These are phyloP conservation scores for Spathaspora arborariae DNA, from an alignment of 805 yeast genomes.

Conservation along the genomic window DNA sequence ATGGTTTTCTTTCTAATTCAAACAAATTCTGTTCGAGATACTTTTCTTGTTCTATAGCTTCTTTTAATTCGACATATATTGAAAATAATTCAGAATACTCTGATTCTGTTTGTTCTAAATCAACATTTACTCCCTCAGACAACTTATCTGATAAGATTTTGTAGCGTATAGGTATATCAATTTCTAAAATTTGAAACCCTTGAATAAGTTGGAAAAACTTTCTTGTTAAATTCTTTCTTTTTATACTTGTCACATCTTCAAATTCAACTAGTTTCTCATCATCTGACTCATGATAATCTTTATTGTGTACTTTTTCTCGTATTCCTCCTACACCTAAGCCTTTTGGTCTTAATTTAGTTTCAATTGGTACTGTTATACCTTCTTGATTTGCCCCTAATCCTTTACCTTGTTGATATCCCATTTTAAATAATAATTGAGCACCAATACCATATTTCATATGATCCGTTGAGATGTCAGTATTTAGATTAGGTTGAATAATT, in stretches of 20 bases:
- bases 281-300: conserved; percentile 15
- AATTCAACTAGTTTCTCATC: conserved; percentile 15
- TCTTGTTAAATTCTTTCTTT: background rate
- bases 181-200: background rate
- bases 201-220: background rate
- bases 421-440: conserved; percentile 66
- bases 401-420: conserved; percentile 85
- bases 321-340: conserved; percentile 75
- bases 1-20: background rate
- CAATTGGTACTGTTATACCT: conserved; percentile 82
- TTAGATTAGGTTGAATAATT: background rate
- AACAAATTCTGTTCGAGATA: background rate
- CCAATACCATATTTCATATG: conserved; percentile 70
- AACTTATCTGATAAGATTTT: conserved; percentile 1
- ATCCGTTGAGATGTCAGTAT: conserved; percentile 1
- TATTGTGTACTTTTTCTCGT: conserved; percentile 25
- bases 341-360: conserved; percentile 60
- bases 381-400: conserved; percentile 74
- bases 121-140: background rate
- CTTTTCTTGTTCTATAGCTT: background rate
- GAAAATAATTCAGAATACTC: background rate
- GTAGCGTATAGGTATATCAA: conserved; percentile 1
- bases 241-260: background rate
- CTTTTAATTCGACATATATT: background rate
- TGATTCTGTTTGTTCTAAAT: background rate